A percentile compares a stretch with the other conserved stretches of the same genome.
Conservation (phyloP, 768 basidiomycete genomes). For the Amanita polypyramis region DNA sequence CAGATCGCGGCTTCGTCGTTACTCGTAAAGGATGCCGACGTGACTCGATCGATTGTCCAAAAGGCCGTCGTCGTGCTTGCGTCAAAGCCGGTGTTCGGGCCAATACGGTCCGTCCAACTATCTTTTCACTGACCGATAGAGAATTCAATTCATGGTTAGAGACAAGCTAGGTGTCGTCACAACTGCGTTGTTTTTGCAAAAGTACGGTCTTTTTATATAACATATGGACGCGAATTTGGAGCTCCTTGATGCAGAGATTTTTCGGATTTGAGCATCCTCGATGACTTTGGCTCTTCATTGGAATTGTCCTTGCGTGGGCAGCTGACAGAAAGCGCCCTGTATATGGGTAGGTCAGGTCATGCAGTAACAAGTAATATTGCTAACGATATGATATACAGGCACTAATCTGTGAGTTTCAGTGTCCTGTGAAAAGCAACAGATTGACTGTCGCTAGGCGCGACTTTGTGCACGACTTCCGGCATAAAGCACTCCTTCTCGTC, state of each 20-base stretch:
- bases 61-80: slow-evolving; percentile 96
- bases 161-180: slow-evolving; percentile 95
- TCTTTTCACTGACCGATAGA: background rate
- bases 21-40: slow-evolving; percentile 69
- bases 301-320: slow-evolving; percentile 69
- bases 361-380: background rate
- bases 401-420: slow-evolving; percentile 52
- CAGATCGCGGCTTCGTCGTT: slow-evolving; percentile 80
- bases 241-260: slow-evolving; percentile 53
- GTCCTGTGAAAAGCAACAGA: slow-evolving; percentile 2
- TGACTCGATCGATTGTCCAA: slow-evolving; percentile 93
- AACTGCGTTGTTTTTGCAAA: slow-evolving; percentile 79
- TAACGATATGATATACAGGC: slow-evolving; percentile 26
- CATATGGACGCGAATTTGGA: background rate
- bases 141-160: slow-evolving; percentile 23
- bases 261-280: slow-evolving; percentile 75
- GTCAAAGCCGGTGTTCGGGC: slow-evolving; percentile 85
- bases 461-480: slow-evolving; percentile 87
- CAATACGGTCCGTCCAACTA: slow-evolving; percentile 55
- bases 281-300: slow-evolving; percentile 73
- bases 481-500: slow-evolving; percentile 84
- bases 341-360: slow-evolving; percentile 65
- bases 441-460: slow-evolving; percentile 51
- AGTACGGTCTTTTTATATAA: slow-evolving; percentile 26
- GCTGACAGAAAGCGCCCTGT: slow-evolving; percentile 85